Conservation (phyloP, 805 yeast genomes). For the Myxozyma geophila region DNA sequence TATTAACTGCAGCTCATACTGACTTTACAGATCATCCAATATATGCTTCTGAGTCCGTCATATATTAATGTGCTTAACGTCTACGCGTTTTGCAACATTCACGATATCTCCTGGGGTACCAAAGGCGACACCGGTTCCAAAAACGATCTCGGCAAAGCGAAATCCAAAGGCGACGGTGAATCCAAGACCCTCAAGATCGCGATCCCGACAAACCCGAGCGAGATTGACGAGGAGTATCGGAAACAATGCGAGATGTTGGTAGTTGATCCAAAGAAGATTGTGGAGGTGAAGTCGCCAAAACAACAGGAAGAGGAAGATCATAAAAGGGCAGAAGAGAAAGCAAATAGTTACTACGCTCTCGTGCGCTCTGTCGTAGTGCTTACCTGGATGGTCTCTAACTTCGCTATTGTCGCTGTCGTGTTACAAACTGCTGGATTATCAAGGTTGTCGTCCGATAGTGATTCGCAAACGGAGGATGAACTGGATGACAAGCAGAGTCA, state of each 20-base stretch:
- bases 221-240: slow-evolving; percentile 80
- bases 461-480: slow-evolving; percentile 51
- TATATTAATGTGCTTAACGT: slow-evolving; percentile 92
- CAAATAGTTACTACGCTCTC: slow-evolving; percentile 78
- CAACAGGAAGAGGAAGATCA: slow-evolving; percentile 49
- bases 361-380: slow-evolving; percentile 95
- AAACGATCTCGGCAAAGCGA: slow-evolving; percentile 76
- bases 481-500: neutral
- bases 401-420: slow-evolving; percentile 82
- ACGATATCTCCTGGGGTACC: slow-evolving; percentile 99
- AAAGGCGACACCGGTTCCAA: slow-evolving; percentile 85
- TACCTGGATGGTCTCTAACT: slow-evolving; percentile 85
- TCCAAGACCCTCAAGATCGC: slow-evolving; percentile 83
- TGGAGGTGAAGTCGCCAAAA: slow-evolving; percentile 60
- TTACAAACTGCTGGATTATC: slow-evolving; percentile 78
- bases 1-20: neutral
- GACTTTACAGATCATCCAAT: slow-evolving; percentile 57
- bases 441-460: slow-evolving; percentile 62
- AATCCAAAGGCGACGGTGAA: slow-evolving; percentile 74
- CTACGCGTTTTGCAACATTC: slow-evolving; percentile 96
- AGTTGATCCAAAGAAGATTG: neutral
- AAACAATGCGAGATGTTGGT: slow-evolving; percentile 74
- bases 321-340: slow-evolving; percentile 46
- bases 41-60: slow-evolving; percentile 86
- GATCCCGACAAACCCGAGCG: slow-evolving; percentile 67